phyloP scores from a whole-genome alignment of 1,139 yeast species.

The Candida sp. region DNA sequence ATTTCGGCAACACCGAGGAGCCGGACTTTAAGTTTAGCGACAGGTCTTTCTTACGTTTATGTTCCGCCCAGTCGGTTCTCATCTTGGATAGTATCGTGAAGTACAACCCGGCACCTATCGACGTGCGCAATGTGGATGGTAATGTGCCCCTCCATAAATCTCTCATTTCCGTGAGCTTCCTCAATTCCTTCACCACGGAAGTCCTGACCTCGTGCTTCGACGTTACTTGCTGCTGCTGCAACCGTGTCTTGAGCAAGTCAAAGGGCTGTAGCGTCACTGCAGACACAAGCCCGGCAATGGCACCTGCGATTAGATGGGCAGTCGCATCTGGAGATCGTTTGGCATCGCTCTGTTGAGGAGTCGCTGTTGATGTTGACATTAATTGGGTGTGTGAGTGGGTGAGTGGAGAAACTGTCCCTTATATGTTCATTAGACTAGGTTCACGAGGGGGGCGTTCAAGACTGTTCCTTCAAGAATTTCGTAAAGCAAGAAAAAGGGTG shows the following conservation, averaged over 20 bases:
- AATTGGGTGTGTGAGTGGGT: not conserved
- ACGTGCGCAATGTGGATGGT: conserved; percentile 89
- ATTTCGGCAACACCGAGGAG: conserved; percentile 62
- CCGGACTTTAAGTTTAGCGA: conserved; percentile 10
- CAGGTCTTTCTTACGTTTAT: conserved; percentile 19
- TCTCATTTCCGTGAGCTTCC: conserved; percentile 46
- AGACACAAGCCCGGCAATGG: conserved; percentile 84
- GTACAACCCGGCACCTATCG: conserved; percentile 90
- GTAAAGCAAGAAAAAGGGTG: too few relatives aligned
- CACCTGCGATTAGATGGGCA: conserved; percentile 79
- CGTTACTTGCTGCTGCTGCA: conserved; percentile 69
- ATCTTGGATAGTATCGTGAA: conserved; percentile 70
- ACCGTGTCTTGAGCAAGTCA: conserved; percentile 86
- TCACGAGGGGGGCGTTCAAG: not conserved
- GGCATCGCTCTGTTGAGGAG: not conserved
- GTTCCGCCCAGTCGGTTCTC: conserved; percentile 54
- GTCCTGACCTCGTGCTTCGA: conserved; percentile 43
- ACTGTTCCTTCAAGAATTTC: too few relatives aligned
- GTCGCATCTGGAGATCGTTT: conserved; percentile 18
- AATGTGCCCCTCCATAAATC: conserved; percentile 93
- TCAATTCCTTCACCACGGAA: conserved; percentile 45
- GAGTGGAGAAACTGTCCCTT: not conserved
- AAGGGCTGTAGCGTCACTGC: conserved; percentile 87
- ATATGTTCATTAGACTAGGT: not conserved
- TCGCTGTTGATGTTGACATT: not conserved